phyloP scores from a whole-genome alignment of 176 grass and related monocot genomes.

The Aegilops bicornis region DNA sequence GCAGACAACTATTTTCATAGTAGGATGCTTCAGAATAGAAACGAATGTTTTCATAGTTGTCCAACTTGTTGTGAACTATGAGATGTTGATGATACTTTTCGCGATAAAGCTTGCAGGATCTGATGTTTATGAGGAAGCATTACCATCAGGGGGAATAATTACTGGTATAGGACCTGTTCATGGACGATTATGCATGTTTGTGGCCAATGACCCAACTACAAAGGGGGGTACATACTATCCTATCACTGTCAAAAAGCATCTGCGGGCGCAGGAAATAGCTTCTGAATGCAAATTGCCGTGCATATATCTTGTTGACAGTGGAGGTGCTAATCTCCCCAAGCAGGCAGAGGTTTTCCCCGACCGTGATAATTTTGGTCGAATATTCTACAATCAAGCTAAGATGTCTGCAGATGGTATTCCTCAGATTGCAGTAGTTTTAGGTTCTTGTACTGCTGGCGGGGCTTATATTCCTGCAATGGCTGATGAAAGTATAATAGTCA shows the following conservation, averaged over 20 bases:
- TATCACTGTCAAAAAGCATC: conserved; percentile 93
- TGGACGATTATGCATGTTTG: conserved; percentile 91
- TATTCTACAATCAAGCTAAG: conserved; percentile 98
- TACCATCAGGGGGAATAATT: conserved; percentile 87
- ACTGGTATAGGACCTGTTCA: conserved; percentile 94
- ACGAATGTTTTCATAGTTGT: background rate
- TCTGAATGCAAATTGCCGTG: conserved; percentile 85
- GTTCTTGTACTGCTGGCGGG: conserved; percentile 96
- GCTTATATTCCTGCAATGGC: conserved; percentile 99
- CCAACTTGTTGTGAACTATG: conserved; percentile 12
- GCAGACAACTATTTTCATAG: background rate
- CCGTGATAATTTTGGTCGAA: conserved; percentile 95
- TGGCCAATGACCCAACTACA: conserved; percentile 94
- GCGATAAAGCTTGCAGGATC: conserved; percentile 79
- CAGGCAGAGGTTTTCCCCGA: conserved; percentile 98
- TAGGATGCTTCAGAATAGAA: background rate
- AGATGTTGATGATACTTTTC: conserved; percentile 28
- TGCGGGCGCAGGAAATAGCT: conserved; percentile 92
- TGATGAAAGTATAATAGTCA: conserved; percentile 97
- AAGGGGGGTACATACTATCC: conserved; percentile 97
- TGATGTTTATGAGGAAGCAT: conserved; percentile 85
- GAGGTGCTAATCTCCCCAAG: conserved; percentile 92
- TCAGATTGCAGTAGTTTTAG: conserved; percentile 93
- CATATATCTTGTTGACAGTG: conserved; percentile 96
- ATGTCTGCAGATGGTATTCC: conserved; percentile 92